A percentile compares a stretch with the other conserved stretches of the same genome.
phyloP scores from a whole-genome alignment of 1,284 basidiomycete genomes.

The Tilletia indica region DNA sequence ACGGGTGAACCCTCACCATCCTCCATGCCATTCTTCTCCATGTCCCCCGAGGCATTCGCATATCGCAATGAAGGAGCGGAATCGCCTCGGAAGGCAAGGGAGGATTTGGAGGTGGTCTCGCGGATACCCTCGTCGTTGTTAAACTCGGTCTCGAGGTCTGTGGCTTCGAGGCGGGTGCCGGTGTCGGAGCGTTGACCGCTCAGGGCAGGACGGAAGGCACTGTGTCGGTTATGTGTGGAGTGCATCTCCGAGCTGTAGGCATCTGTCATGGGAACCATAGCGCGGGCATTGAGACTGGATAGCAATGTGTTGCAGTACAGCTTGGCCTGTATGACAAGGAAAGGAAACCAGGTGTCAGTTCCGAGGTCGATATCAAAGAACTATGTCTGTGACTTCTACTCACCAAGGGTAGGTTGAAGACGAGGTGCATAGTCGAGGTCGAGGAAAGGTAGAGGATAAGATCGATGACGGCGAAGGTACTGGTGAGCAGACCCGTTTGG shows the following conservation, averaged over 20 bases:
- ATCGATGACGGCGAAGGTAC: slow-evolving; percentile 42
- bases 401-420: slow-evolving; percentile 47
- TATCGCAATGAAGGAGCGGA: neutral
- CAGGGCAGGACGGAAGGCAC: slow-evolving; percentile 33
- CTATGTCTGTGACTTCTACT: neutral
- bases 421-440: slow-evolving; percentile 41
- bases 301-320: slow-evolving; percentile 52
- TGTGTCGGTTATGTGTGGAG: slow-evolving; percentile 28
- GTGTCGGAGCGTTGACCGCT: neutral
- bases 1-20: neutral
- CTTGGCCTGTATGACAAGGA: slow-evolving; percentile 29
- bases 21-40: slow-evolving; percentile 7
- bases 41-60: neutral
- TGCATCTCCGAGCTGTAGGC: slow-evolving; percentile 5
- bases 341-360: too few relatives aligned
- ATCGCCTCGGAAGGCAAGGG: neutral
- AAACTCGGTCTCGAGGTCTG: neutral
- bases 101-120: neutral
- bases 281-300: slow-evolving; percentile 49
- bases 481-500: slow-evolving; percentile 48
- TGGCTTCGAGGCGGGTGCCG: neutral
- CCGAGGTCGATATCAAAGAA: too few relatives aligned
- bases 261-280: slow-evolving; percentile 19
- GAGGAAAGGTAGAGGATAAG: slow-evolving; percentile 44
- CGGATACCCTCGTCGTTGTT: neutral